Conservation (phyloP, 305 asterid species). For the Ajuga reptans region DNA sequence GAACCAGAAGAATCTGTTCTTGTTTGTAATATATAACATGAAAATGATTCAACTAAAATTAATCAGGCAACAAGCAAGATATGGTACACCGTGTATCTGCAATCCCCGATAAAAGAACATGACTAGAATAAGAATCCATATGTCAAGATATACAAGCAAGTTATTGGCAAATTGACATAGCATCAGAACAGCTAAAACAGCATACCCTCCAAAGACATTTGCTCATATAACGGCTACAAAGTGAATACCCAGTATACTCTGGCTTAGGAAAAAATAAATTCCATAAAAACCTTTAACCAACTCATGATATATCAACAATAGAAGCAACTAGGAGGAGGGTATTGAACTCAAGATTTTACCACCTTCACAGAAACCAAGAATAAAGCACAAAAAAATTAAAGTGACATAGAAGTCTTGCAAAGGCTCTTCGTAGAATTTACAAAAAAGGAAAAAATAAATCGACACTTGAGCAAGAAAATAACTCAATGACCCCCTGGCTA, state of each 20-base stretch:
- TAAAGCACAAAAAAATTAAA: neutral
- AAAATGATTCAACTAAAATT: neutral
- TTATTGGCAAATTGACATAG: neutral
- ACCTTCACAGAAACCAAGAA: neutral
- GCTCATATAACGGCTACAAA: neutral
- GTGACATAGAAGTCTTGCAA: neutral
- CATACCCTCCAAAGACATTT: neutral
- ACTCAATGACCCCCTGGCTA: neutral
- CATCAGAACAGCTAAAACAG: neutral
- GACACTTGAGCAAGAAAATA: neutral
- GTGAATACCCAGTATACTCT: neutral
- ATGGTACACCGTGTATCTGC: neutral
- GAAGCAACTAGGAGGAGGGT: neutral
- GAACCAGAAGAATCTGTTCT: neutral
- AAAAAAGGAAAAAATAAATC: no score
- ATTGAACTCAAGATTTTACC: neutral
- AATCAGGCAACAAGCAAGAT: neutral
- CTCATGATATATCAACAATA: neutral
- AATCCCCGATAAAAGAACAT: neutral
- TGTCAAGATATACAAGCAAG: neutral
- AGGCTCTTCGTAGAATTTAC: neutral
- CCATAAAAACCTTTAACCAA: neutral
- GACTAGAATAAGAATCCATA: neutral
- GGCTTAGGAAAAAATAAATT: neutral
- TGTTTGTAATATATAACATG: neutral